Evolutionary conservation across 768 basidiomycete genomes (phyloP).

Genomic region (Trametes gibbosa): DNA sequence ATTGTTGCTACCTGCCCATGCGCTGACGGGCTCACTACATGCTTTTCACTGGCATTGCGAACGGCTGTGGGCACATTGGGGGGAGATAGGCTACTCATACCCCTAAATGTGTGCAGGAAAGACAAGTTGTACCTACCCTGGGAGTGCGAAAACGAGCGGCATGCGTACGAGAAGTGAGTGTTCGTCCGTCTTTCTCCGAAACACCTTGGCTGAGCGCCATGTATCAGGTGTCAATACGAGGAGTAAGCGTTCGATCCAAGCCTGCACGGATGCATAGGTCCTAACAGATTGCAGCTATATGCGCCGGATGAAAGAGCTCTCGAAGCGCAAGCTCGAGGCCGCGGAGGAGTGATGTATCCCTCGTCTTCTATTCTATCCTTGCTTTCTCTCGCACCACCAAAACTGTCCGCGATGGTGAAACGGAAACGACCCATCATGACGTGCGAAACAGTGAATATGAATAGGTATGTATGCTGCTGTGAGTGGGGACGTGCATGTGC

Average conservation of each 20-base stretch:
- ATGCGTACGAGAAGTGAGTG: slow-evolving; percentile 80
- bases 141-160: slow-evolving; percentile 89
- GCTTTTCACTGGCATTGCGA: too few species aligned
- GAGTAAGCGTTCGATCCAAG: slow-evolving; percentile 51
- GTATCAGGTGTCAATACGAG: slow-evolving; percentile 84
- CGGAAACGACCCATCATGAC: too few species aligned
- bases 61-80: neutral
- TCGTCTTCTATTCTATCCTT: neutral
- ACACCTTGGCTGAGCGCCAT: neutral
- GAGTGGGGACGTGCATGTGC: slow-evolving; percentile 2
- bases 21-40: neutral
- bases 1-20: neutral
- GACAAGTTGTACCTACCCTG: slow-evolving; percentile 80
- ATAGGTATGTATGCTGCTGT: neutral
- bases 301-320: slow-evolving; percentile 82
- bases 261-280: neutral
- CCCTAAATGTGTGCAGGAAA: slow-evolving; percentile 83
- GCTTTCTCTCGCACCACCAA: neutral
- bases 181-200: neutral
- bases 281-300: slow-evolving; percentile 56
- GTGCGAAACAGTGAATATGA: neutral
- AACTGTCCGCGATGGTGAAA: neutral
- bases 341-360: slow-evolving; percentile 27
- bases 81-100: slow-evolving; percentile 68
- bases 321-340: slow-evolving; percentile 62